Evolutionary conservation across 352 stramenopile genomes (phyloP).

Genomic region (Pythium utonaiense): DNA sequence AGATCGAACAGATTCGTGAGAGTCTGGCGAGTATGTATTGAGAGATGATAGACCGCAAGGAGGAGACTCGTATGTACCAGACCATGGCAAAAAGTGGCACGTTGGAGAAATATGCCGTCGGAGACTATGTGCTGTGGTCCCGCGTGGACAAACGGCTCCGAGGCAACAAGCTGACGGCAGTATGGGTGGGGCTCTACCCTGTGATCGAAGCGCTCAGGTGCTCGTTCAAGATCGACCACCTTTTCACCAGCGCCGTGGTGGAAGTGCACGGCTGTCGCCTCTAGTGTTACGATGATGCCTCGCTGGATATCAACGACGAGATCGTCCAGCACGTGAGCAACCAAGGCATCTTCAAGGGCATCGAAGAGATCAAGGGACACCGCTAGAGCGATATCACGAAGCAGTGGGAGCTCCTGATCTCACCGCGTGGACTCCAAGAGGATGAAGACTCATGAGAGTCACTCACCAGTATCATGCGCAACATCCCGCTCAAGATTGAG

Average conservation of each 20-base stretch:
- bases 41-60: constrained; percentile 6
- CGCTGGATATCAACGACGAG: neutral
- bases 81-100: constrained; percentile 1
- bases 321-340: neutral
- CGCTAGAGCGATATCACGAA: neutral
- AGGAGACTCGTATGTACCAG: constrained; percentile 8
- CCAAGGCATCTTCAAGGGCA: neutral
- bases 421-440: neutral
- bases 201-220: neutral
- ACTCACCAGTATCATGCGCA: neutral
- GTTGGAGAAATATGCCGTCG: neutral
- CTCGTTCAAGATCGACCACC: neutral
- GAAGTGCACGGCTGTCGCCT: neutral
- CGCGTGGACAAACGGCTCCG: neutral
- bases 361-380: neutral
- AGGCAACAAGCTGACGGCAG: neutral
- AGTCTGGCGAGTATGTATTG: constrained; percentile 5
- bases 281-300: neutral
- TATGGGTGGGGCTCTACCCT: neutral
- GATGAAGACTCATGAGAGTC: constrained; percentile 4
- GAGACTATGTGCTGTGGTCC: constrained; percentile 3
- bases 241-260: neutral
- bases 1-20: constrained; percentile 1
- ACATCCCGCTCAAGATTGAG: neutral
- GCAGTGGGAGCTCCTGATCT: constrained; percentile 2